Base-by-base conservation (phyloP, 306 rosid genomes). In the Crotalaria pallida region DNA sequence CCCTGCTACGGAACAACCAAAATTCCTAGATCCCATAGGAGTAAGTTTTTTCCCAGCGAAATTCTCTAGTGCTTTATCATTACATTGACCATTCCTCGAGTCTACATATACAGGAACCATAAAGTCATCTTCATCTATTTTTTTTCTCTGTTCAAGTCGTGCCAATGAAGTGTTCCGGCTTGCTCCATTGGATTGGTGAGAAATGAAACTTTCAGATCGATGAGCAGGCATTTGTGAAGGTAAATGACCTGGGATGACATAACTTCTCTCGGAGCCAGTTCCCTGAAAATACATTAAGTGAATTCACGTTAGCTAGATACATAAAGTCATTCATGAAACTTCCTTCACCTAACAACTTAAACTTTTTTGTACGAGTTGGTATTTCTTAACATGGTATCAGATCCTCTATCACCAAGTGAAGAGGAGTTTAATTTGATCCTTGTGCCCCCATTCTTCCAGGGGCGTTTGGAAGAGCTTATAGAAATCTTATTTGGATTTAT, bases 91-190 rank as follows among this genome's bases (percentile, higher is more conserved):
- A 48, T 22, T 65, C 69, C 77, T 73, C n/a, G 90, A 82, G 59
- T 80, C 91, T 76, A 81, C 61, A 52, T 77, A 91, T 15, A 84
- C 83, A 50, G 99, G 99, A 75, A 95, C 97, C 73, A 13, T 80
- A 64, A 87, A 87, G 74, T 95, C 99, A 50, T 88, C 97, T 40
- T 87, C 92, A 50, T 95, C 86, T 5, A 43, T 77, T 79, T 77
- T 85, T 81, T 81, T 83, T 72, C 85, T 86, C 73, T 77, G 87
- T n/a, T 88, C 88, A 57, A 72, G 75, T 48, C 70, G 91, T 3
- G 59, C 26, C 40, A 51, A 38, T 4, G 86, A 63, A 58, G 65
- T 27, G 34, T 71, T 94, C 61, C 38, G 53, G 75, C 78, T 84
- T 44, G 50, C 60, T 56, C 75, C 82, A 33, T 83, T 81, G 18